phyloP scores from a whole-genome alignment of 2,329 filamentous ascomycete species.

The Penicillium sp. region DNA sequence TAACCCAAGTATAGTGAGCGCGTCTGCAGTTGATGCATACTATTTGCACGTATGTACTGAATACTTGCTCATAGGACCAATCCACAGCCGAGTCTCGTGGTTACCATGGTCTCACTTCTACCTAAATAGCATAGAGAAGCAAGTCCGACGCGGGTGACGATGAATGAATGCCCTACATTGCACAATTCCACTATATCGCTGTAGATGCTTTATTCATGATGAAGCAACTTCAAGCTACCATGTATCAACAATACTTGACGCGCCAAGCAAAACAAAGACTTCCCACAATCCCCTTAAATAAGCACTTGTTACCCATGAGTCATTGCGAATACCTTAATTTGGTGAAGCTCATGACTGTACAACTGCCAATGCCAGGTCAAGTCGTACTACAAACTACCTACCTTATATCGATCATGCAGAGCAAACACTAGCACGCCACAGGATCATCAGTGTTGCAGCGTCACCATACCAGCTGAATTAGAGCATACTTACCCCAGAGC shows the following conservation, averaged over 20 bases:
- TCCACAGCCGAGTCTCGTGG: slow-evolving; percentile 19
- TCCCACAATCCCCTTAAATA: too few species aligned
- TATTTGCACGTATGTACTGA: not conserved
- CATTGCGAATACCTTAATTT: not conserved
- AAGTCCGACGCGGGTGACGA: not conserved
- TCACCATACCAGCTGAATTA: not conserved
- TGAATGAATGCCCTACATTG: not conserved
- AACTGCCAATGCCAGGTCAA: not conserved
- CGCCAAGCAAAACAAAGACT: not conserved
- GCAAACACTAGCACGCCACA: not conserved
- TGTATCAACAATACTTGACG: not conserved
- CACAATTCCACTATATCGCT: not conserved
- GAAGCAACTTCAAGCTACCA: not conserved
- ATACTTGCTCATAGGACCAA: slow-evolving; percentile 3
- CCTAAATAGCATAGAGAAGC: slow-evolving; percentile 10
- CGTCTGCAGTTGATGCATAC: not conserved
- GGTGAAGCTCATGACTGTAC: too few species aligned
- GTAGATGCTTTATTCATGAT: not conserved
- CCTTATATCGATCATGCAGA: not conserved
- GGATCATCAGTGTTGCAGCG: not conserved
- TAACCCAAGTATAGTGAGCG: not conserved
- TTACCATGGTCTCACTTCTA: not conserved
- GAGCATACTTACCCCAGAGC: not conserved
- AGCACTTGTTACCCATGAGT: not conserved
- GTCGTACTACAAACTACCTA: not conserved